Conservation (phyloP, 345 rosid genomes). For the Melaleuca quinquenervia region DNA sequence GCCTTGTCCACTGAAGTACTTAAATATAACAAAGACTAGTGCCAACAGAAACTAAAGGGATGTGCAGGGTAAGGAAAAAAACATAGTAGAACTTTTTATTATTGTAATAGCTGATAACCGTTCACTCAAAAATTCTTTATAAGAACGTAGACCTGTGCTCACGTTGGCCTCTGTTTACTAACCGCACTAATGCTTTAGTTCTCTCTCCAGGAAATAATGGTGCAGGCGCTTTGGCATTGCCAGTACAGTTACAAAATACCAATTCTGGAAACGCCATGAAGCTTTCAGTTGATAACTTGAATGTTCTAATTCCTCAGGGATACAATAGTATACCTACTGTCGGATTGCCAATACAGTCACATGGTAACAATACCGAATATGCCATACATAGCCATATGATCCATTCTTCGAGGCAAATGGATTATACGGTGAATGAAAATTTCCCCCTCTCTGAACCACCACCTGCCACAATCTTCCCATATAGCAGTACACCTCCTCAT, state of each 20-base stretch:
- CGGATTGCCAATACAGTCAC: not conserved
- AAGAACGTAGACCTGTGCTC: not conserved
- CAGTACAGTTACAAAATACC: rapidly evolving
- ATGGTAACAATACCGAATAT: not conserved
- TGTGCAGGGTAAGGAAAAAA: not conserved
- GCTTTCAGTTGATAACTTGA: not conserved
- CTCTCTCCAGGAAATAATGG: not conserved
- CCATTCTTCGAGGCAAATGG: not conserved
- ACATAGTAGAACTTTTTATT: no score
- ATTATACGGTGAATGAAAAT: not conserved
- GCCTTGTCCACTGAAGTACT: not conserved
- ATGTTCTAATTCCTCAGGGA: not conserved
- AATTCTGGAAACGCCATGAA: not conserved
- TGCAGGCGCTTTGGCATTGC: not conserved
- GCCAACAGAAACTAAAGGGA: not conserved
- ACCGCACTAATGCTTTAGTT: not conserved
- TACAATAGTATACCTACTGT: not conserved
- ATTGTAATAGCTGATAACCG: not conserved
- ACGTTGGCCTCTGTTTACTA: not conserved
- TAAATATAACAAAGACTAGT: not conserved
- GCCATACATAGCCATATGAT: not conserved
- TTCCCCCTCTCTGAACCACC: not conserved
- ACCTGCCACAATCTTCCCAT: not conserved
- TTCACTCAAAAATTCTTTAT: not conserved
- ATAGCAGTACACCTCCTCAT: not conserved